phyloP scores from a whole-genome alignment of 441 rosid species.

The Aquilaria agallochum region DNA sequence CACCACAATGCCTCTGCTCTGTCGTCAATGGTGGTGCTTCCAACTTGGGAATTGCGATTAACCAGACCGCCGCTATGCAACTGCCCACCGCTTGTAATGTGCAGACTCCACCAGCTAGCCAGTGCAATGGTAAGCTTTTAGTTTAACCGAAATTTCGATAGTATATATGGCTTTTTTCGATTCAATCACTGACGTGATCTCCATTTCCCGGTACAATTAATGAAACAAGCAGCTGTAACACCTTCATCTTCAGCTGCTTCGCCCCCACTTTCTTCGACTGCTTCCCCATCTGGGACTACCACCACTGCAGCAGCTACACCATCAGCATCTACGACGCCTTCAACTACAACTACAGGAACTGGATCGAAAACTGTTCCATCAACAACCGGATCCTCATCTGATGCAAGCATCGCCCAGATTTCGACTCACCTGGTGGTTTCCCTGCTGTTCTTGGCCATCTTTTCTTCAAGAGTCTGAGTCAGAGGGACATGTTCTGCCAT shows the following conservation, averaged over 20 bases:
- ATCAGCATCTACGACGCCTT: conserved; percentile 21
- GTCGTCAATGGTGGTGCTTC: conserved; percentile 25
- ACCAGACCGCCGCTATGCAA: conserved; percentile 42
- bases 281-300: conserved; percentile 25
- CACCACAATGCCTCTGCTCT: conserved; percentile 45
- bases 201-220: background rate
- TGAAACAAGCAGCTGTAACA: conserved; percentile 24
- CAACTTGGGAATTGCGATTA: conserved; percentile 30
- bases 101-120: conserved; percentile 38
- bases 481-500: conserved; percentile 4
- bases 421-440: conserved; percentile 16
- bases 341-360: conserved; percentile 24
- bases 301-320: conserved; percentile 26
- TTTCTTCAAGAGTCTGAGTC: conserved; percentile 29
- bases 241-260: conserved; percentile 20
- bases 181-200: background rate
- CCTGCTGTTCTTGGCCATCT: conserved; percentile 18
- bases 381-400: conserved; percentile 28
- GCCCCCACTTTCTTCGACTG: conserved; percentile 27
- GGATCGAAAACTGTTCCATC: conserved; percentile 44
- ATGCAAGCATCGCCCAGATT: conserved; percentile 24
- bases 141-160: background rate
- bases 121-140: conserved; percentile 35
- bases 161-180: background rate
- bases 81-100: conserved; percentile 51